Percentiles rank a stretch among this genome's conserved stretches.
Conservation (phyloP, 2,329 filamentous ascomycete species). For the Cytospora mali region DNA sequence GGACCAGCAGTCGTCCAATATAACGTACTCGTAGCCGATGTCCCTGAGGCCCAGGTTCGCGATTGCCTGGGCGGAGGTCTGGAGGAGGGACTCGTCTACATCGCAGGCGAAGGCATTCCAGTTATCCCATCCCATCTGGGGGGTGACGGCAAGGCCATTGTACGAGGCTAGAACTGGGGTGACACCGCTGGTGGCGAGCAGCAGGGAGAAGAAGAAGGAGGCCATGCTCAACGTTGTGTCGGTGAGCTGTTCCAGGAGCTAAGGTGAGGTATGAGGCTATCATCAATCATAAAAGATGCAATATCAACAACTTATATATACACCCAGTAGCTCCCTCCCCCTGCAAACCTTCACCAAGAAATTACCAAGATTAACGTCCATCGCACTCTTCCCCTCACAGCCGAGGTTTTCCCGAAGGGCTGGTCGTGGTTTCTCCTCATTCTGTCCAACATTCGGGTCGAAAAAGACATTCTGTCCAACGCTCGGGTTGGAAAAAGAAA, state of each 20-base stretch:
- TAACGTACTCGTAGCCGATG: constrained; percentile 36
- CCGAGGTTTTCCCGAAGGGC: neutral
- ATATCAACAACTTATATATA: neutral
- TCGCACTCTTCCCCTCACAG: neutral
- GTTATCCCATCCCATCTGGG: constrained; percentile 30
- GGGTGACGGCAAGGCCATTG: constrained; percentile 27
- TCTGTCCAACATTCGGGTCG: neutral
- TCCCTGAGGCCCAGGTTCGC: constrained; percentile 35
- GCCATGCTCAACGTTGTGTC: constrained; percentile 5
- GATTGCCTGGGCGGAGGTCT: constrained; percentile 31
- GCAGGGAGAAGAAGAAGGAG: constrained; percentile 9
- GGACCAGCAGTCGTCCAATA: constrained; percentile 43
- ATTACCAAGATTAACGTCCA: neutral
- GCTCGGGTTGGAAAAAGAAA: no score
- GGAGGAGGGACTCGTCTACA: constrained; percentile 30
- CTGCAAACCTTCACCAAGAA: neutral
- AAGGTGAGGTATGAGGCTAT: no score
- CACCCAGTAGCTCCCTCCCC: neutral
- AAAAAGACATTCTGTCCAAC: neutral
- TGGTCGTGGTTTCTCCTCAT: neutral
- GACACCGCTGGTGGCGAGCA: constrained; percentile 14
- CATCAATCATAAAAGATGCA: neutral
- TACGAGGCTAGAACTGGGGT: neutral
- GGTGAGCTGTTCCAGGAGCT: no score
- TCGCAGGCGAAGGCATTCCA: constrained; percentile 33